Evolutionary conservation across 441 rosid genomes (phyloP).

Genomic region (Capsella rubella): DNA sequence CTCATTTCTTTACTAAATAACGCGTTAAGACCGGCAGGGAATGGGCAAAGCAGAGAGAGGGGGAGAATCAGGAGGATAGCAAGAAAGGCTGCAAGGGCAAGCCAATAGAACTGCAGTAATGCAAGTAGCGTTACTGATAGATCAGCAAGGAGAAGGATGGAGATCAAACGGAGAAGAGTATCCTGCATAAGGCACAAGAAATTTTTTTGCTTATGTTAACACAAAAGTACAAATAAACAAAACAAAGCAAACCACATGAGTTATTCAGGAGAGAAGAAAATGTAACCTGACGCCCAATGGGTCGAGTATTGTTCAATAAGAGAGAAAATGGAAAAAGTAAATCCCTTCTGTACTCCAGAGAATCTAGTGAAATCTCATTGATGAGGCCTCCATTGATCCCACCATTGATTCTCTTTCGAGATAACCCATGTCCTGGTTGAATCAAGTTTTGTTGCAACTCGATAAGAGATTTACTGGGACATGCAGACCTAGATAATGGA

Average conservation of each 20-base stretch:
- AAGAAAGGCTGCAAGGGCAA: conserved; percentile 86
- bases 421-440: conserved; percentile 67
- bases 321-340: conserved; percentile 83
- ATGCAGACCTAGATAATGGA: conserved; percentile 55
- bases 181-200: conserved; percentile 65
- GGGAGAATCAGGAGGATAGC: conserved; percentile 93
- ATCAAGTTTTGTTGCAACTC: conserved; percentile 68
- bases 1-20: conserved; percentile 93
- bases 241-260: neutral
- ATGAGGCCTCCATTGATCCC: conserved; percentile 94
- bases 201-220: conserved; percentile 15
- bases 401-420: conserved; percentile 88
- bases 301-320: conserved; percentile 84
- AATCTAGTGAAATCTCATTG: conserved; percentile 73
- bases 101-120: conserved; percentile 91
- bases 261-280: conserved; percentile 32
- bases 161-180: conserved; percentile 74
- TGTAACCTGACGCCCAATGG: conserved; percentile 89
- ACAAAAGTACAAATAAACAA: conserved; percentile 21
- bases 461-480: conserved; percentile 53
- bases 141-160: conserved; percentile 89
- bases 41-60: conserved; percentile 88
- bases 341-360: conserved; percentile 79
- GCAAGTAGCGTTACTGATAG: conserved; percentile 83
- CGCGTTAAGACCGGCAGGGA: conserved; percentile 97